A percentile compares a stretch with the other conserved stretches of the same genome.
These are phyloP conservation scores for Serendipita sp. DNA, from an alignment of 1,284 basidiomycete genomes.

Conservation along the genomic window DNA sequence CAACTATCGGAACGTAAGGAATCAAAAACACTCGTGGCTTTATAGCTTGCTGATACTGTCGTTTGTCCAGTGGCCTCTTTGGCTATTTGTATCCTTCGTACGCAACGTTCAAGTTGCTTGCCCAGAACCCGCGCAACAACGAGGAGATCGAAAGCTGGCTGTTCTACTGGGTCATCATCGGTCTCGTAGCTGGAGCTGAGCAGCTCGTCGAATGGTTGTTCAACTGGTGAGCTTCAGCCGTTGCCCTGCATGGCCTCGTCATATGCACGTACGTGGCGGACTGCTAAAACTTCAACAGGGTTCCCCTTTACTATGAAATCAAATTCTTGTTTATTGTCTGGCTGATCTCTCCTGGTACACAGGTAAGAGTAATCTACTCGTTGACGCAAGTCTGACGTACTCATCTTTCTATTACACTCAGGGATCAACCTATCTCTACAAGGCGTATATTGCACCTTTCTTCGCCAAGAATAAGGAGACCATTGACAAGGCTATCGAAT, in stretches of 20 bases:
- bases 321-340: constrained; percentile 4
- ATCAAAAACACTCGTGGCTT: neutral
- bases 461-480: constrained; percentile 48
- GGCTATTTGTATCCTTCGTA: constrained; percentile 1
- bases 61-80: neutral
- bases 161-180: constrained; percentile 5
- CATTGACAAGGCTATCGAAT: constrained; percentile 47
- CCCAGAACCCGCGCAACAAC: neutral
- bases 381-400: neutral
- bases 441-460: constrained; percentile 50
- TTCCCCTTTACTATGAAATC: neutral
- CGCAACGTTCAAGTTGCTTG: neutral
- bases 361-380: neutral
- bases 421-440: constrained; percentile 48
- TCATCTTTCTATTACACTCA: neutral
- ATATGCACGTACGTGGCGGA: neutral
- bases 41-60: neutral
- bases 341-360: constrained; percentile 1
- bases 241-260: neutral
- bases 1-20: neutral
- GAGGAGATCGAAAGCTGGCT: neutral
- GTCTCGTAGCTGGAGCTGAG: neutral
- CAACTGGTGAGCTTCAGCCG: neutral
- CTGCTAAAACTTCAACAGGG: neutral
- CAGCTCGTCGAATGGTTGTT: neutral